Base-by-base conservation (phyloP, 768 basidiomycete genomes). In the Naematelia encephala region DNA sequence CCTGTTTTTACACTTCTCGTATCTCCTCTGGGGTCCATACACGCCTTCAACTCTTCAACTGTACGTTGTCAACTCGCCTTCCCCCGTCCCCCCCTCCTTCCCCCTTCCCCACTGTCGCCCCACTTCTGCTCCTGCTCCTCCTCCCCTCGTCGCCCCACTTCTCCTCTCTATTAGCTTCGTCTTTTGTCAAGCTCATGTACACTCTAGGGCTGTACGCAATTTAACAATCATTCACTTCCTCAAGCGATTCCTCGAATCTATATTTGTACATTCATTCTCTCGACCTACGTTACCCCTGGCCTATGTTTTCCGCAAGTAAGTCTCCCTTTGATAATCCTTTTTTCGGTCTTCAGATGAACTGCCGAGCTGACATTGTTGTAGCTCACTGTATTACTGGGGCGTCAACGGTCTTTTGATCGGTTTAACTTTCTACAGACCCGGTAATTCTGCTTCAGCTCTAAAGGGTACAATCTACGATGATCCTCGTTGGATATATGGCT, bases 221-320 rank as follows among this genome's bases (percentile, higher is more conserved):
- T 82, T 96, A 64, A 85, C 91, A 30, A 81, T 96, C 78, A 70
- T 87, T 14, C 96, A 99, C 75, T 98, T 92, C 78, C 60, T 84
- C 46, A 99, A 99, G 79, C 87, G 96, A 53, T 91, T 94, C 72
- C 76, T 90, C 19, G 96, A 99, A 78, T 92, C 96, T 1, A 57
- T 93, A 3, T 94, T 91, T 70, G 84, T 99, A 1, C 96, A 99
- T 75, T 88, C 90, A 11, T 98, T 97, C 82, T 97, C 92, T 27
- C 85, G 91, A 78, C 88, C 86, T 1, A 96, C 94, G 0, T 94
- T 98, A 89, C 96, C 94, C 1, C 78, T 87, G 58, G 70, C 72
- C 59, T 89, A 91, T 73, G 83, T 98, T 30, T 86, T 94, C 81
- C 88, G 87, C 76, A 99, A 99, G 94, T 96, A 56, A 26, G 83